Percentiles rank a stretch among this genome's conserved stretches.
Conservation (phyloP, 1,139 yeast genomes). For the Yamadazyma dushanensis region DNA sequence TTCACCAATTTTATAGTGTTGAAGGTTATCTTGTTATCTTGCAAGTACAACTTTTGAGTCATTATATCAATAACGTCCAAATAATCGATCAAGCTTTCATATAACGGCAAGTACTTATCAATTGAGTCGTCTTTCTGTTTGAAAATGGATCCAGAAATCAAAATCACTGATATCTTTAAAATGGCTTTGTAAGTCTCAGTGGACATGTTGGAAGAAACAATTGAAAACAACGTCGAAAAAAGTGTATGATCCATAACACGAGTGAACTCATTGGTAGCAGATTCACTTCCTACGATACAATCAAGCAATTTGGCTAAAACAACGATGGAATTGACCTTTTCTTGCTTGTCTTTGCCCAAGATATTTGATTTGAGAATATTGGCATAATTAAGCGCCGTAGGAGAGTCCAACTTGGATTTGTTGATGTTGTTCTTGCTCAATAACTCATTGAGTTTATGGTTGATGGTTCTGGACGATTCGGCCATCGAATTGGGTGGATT, state of each 20-base stretch:
- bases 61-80: slow-evolving; percentile 45
- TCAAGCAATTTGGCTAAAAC: slow-evolving; percentile 55
- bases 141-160: slow-evolving; percentile 48
- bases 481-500: too few relatives aligned
- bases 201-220: slow-evolving; percentile 46
- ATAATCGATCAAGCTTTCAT: slow-evolving; percentile 42
- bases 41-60: slow-evolving; percentile 40
- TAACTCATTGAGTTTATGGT: slow-evolving; percentile 47
- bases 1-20: slow-evolving; percentile 48
- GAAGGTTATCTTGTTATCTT: slow-evolving; percentile 46
- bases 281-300: slow-evolving; percentile 37
- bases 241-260: slow-evolving; percentile 41
- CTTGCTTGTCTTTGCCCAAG: slow-evolving; percentile 50
- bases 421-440: slow-evolving; percentile 36
- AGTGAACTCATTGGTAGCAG: slow-evolving; percentile 36
- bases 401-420: slow-evolving; percentile 33
- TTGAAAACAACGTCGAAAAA: slow-evolving; percentile 44
- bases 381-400: slow-evolving; percentile 39
- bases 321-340: slow-evolving; percentile 53
- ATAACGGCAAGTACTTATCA: slow-evolving; percentile 40
- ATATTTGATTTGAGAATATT: slow-evolving; percentile 38
- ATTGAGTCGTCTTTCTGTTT: slow-evolving; percentile 32
- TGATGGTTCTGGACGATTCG: slow-evolving; percentile 45
- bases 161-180: slow-evolving; percentile 43
- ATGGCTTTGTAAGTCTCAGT: slow-evolving; percentile 53